phyloP scores from a whole-genome alignment of 768 basidiomycete species.

The Auriscalpium orientale region DNA sequence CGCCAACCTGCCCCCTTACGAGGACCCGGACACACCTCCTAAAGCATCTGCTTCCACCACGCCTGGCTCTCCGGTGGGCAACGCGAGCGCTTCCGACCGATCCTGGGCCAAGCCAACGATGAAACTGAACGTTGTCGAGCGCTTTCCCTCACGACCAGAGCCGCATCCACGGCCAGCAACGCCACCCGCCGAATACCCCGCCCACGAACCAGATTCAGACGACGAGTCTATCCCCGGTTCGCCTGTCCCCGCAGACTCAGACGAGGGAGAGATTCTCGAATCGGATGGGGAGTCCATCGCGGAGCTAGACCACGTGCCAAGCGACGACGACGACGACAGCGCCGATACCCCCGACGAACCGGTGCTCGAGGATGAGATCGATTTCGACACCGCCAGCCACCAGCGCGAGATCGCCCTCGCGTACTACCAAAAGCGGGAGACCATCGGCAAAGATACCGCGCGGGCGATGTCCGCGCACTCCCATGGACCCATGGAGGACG shows the following conservation, averaged over 20 bases:
- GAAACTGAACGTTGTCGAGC: slow-evolving; percentile 66
- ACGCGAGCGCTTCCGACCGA: slow-evolving; percentile 51
- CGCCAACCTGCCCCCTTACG: slow-evolving; percentile 33
- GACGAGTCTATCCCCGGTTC: slow-evolving; percentile 50
- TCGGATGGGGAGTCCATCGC: slow-evolving; percentile 7
- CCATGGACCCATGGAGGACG: slow-evolving; percentile 30
- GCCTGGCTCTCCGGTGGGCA: slow-evolving; percentile 13
- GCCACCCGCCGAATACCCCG: neutral
- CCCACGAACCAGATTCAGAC: slow-evolving; percentile 46
- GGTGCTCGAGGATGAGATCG: slow-evolving; percentile 42
- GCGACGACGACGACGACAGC: slow-evolving; percentile 15
- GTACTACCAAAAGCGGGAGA: slow-evolving; percentile 55
- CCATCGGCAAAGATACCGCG: slow-evolving; percentile 47
- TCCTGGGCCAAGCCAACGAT: slow-evolving; percentile 39
- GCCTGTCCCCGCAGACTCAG: slow-evolving; percentile 24
- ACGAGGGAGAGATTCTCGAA: slow-evolving; percentile 21
- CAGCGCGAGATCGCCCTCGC: slow-evolving; percentile 70
- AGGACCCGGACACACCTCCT: slow-evolving; percentile 15
- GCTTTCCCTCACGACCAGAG: slow-evolving; percentile 31
- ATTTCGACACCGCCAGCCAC: slow-evolving; percentile 56
- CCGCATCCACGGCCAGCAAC: neutral
- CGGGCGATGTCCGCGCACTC: slow-evolving; percentile 42
- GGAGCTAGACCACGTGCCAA: neutral
- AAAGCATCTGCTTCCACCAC: slow-evolving; percentile 11
- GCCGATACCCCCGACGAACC: slow-evolving; percentile 27